Base-by-base conservation (phyloP, 2,329 filamentous ascomycete species). In the Elsinoe fawcettii region DNA sequence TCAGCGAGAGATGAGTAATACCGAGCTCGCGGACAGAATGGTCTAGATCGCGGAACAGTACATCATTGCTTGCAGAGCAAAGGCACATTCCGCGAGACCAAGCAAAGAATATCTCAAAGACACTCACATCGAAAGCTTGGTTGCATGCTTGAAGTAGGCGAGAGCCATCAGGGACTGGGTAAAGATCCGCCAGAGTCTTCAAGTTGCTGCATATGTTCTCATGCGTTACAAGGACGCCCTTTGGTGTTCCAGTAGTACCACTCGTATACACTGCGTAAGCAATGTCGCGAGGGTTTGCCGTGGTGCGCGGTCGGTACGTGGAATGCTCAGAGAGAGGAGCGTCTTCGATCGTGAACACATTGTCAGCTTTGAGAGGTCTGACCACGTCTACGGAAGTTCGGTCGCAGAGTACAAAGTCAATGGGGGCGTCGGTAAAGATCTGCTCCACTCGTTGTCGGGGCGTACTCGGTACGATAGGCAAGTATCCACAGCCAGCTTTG, bases 51-150 rank as follows among this genome's bases (percentile, higher is more conserved):
- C 77, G 77, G 64, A 92, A 89, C 0, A 95, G 71, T 1, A 82
- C 79, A 63, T 93, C 87, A 63, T 91, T 90, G 0, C 77, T 80
- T 0, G 84, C 86, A 1, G 87, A 82, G 66, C 88, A 95, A 11
- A 96, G 75, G 60, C 85, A 87, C 75, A 92, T 88, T 3, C 89
- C 89, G 32, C 79, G 78, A 47, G 81, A 80, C 86, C 90, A 95
- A 0, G 89, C 77, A 64, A 89, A 95, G 68, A 95, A 92, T 12
- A 95, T 91, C 65, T 95, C 90, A 66, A 95, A 95, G 0, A 95
- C 87, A 0, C 89, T 95, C 1, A 95, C 80, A 66, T 95, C 88
- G 66, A 95, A 95, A 0, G 86, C 86, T 66, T 90, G 87, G 0
- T 88, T 92, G 66, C 87, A 95, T 1, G 87, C 83, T 69, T 95